A percentile compares a stretch with the other conserved stretches of the same genome.
These are phyloP conservation scores for Draba incana DNA, from an alignment of 345 rosid species.

Conservation along the genomic window DNA sequence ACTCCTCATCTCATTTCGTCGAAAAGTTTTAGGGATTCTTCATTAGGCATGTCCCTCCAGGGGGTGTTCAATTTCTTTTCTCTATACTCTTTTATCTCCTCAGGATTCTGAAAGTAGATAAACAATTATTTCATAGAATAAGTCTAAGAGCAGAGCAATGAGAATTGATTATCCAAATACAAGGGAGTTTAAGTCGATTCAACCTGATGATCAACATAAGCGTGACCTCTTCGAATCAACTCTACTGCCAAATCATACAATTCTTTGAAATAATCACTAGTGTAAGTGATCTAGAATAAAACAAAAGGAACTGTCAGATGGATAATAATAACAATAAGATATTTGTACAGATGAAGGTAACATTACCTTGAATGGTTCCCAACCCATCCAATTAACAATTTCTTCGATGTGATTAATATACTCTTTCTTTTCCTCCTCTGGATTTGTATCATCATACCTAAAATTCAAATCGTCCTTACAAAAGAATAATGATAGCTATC, in stretches of 20 bases:
- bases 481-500: not conserved
- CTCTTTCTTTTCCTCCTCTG: conserved; percentile 98
- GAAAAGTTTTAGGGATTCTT: conserved; percentile 84
- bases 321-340: not conserved
- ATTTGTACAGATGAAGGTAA: not conserved
- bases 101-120: conserved; percentile 57
- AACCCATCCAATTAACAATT: conserved; percentile 97
- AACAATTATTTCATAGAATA: not conserved
- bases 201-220: conserved; percentile 99
- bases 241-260: conserved; percentile 91
- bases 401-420: conserved; percentile 94
- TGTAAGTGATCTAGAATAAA: conserved; percentile 78
- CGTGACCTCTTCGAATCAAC: conserved; percentile 85
- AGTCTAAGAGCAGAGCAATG: conserved; percentile 10
- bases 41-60: conserved; percentile 91
- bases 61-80: conserved; percentile 95
- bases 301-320: conserved; percentile 28
- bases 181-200: not conserved
- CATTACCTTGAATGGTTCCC: conserved; percentile 92
- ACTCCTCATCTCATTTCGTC: conserved; percentile 83
- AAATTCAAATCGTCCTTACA: conserved; percentile 12
- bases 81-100: conserved; percentile 81
- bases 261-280: conserved; percentile 97
- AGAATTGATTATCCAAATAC: not conserved
- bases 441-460: conserved; percentile 96